phyloP scores from a whole-genome alignment of 345 rosid genomes.

The Draba incana region DNA sequence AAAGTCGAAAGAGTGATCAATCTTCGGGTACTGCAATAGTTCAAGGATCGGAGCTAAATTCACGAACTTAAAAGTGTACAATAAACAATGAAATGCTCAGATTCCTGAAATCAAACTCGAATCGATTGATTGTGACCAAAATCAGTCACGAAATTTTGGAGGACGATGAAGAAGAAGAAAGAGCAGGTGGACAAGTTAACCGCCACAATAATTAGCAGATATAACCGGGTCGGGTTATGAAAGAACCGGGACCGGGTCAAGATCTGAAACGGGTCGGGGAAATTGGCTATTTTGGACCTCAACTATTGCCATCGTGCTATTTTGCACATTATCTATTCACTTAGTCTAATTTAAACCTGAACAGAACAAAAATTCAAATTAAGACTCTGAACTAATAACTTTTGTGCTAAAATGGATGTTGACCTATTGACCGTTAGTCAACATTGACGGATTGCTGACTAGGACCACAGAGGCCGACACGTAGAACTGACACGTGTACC shows the following conservation, averaged over 20 bases:
- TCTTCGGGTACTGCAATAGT: conserved; percentile 10
- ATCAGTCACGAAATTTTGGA: neutral
- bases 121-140: neutral
- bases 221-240: conserved; percentile 18
- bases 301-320: no score
- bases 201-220: neutral
- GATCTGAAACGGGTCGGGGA: conserved; percentile 18
- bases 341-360: no score
- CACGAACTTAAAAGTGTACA: neutral
- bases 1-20: conserved; percentile 5
- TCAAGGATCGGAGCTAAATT: conserved; percentile 11
- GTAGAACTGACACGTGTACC: no score
- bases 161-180: neutral
- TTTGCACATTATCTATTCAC: no score
- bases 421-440: no score
- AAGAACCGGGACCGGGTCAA: neutral
- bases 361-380: no score
- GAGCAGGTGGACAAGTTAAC: conserved; percentile 14
- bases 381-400: no score
- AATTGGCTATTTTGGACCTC: no score
- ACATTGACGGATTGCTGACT: no score
- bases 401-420: no score
- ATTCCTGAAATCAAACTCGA: neutral
- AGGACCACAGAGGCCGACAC: no score
- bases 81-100: neutral